Conservation (phyloP, 2,329 filamentous ascomycete genomes). For the Chaetomiaceae sp. region DNA sequence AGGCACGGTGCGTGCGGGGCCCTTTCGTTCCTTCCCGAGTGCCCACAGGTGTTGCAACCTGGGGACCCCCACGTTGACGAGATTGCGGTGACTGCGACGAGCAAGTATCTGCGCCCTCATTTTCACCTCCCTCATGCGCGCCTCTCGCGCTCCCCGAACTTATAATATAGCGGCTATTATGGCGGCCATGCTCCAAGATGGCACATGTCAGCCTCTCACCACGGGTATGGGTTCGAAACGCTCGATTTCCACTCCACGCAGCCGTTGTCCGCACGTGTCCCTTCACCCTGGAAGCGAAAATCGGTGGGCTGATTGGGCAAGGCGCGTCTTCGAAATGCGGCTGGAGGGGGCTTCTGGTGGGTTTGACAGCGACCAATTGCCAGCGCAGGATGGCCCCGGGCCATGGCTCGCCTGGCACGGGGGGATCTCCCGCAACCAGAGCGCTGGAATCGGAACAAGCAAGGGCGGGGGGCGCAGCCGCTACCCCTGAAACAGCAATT, state of each 20-base stretch:
- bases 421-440: conserved; percentile 14
- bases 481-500: conserved; percentile 1
- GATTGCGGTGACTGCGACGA: background rate
- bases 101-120: too few relatives aligned
- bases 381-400: conserved; percentile 3
- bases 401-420: conserved; percentile 1
- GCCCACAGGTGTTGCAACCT: conserved; percentile 4
- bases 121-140: background rate
- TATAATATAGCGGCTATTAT: too few relatives aligned
- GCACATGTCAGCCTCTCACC: background rate
- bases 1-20: conserved; percentile 1
- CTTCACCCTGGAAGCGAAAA: background rate
- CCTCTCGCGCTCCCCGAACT: background rate
- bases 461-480: background rate
- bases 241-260: background rate
- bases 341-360: background rate
- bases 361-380: conserved; percentile 2
- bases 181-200: too few relatives aligned
- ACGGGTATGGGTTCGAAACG: background rate
- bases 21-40: background rate
- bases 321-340: background rate
- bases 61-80: conserved; percentile 6
- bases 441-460: conserved; percentile 8
- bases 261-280: conserved; percentile 6
- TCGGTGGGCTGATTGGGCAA: conserved; percentile 4